Evolutionary conservation across 208 protist genomes (phyloP), one percentile per base, ranked within the genome.

Genomic region (Acanthamoeba culbertsoni): DNA sequence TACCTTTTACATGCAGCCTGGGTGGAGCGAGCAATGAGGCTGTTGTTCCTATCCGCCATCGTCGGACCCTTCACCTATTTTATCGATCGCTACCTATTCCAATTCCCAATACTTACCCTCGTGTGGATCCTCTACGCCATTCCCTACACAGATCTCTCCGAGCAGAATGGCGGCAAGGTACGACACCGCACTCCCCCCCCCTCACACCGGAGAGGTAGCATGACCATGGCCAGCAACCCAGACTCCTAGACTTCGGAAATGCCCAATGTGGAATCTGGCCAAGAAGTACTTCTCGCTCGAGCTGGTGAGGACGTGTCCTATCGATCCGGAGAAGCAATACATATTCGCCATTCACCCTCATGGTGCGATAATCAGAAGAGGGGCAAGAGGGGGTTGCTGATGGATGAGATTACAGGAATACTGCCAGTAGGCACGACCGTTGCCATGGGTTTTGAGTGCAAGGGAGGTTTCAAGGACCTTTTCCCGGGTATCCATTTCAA

Each of bases 281-380:
- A 90, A 65, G 35, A 31, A 28, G 51, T 90, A 90, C 82, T 90
- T 90, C 57, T 42, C 48, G 6, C 53, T 68, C 35, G 57, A 90
- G n/a, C n/a, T 90, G 31, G 57, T 90, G 33, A 31, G 57, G n/a
- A 90, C 82, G 14, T 90, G 82, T n/a, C 53, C 48, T 5, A 35
- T 90, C 23, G 82, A 90, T 20, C 82, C 82, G 23, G 82, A 90
- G 57, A 90, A 90, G 82, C 82, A 57, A 42, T 90, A 90, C 82
- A 37, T 90, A 45, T 90, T 90, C 33, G 82, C 82, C 51, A 90
- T 90, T 37, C 82, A 90, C 28, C 82, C 82, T 5, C 82, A 90
- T 37, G 82, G 82, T 90, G 45, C 37, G 37, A 26, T 33, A n/a
- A n/a, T n/a, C n/a, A n/a, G n/a, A n/a, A n/a, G n/a, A n/a, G n/a